Conservation (phyloP, 768 basidiomycete genomes). For the Rhizopogon vinicolor region DNA sequence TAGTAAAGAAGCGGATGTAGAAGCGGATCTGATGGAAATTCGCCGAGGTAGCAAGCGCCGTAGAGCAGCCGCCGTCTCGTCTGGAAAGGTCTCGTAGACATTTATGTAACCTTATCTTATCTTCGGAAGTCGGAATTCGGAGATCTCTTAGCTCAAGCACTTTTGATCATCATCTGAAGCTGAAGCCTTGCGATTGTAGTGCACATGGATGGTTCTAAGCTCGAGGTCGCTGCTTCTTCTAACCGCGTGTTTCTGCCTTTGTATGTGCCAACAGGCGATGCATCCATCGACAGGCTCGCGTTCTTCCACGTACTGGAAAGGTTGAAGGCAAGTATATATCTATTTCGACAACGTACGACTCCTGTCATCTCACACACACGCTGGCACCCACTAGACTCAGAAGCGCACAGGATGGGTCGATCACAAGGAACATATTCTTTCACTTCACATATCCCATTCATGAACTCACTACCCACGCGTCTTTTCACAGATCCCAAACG, state of each 20-base stretch:
- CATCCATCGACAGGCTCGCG: conserved; percentile 66
- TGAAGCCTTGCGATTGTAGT: neutral
- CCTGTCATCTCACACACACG: neutral
- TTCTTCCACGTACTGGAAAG: conserved; percentile 89
- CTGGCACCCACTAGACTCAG: conserved; percentile 65
- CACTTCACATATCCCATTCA: conserved; percentile 1
- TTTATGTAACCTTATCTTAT: conserved; percentile 18
- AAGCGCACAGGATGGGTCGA: conserved; percentile 96
- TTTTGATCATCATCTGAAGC: neutral
- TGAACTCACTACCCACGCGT: neutral
- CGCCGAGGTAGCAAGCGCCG: conserved; percentile 65
- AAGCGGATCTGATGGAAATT: conserved; percentile 75
- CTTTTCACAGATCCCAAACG: conserved; percentile 58
- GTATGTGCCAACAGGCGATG: conserved; percentile 50
- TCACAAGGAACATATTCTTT: conserved; percentile 38
- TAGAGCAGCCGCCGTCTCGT: conserved; percentile 27
- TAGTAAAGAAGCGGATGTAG: conserved; percentile 67
- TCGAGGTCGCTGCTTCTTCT: neutral
- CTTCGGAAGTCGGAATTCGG: conserved; percentile 19
- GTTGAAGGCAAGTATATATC: conserved; percentile 61
- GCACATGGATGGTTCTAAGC: neutral
- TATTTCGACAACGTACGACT: neutral
- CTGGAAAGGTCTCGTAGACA: conserved; percentile 23
- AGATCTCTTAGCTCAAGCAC: conserved; percentile 3
- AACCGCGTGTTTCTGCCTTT: conserved; percentile 55